phyloP scores from a whole-genome alignment of 2,329 filamentous ascomycete genomes.

The Cladophialophora bantiana region DNA sequence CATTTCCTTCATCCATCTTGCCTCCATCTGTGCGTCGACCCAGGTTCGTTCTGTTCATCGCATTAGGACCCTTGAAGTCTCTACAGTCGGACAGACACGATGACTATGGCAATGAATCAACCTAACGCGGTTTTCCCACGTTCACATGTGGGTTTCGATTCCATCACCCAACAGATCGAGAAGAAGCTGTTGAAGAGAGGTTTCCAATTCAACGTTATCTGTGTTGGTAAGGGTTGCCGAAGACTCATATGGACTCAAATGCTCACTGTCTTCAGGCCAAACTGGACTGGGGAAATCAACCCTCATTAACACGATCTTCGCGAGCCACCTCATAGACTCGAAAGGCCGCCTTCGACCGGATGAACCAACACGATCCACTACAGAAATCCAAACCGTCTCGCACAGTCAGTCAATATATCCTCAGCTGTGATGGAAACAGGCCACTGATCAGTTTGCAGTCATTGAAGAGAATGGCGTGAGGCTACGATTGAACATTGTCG shows the following conservation, averaged over 20 bases:
- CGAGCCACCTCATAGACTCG: conserved; percentile 97
- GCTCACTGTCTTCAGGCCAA: conserved; percentile 71
- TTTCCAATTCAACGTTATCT: conserved; percentile 99
- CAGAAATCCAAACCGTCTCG: conserved; percentile 96
- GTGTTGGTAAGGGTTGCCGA: conserved; percentile 77
- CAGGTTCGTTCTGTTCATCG: conserved; percentile 5
- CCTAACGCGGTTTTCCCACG: conserved; percentile 75
- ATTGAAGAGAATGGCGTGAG: conserved; percentile 99
- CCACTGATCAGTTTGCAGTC: conserved; percentile 55
- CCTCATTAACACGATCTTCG: conserved; percentile 99
- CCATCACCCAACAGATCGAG: conserved; percentile 99
- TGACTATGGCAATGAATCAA: conserved; percentile 44
- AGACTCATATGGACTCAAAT: background rate
- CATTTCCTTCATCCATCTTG: conserved; percentile 5
- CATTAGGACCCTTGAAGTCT: conserved; percentile 2
- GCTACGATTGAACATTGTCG: conserved; percentile 96
- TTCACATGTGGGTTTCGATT: conserved; percentile 99
- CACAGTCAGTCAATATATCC: conserved; percentile 66
- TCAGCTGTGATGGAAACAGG: conserved; percentile 4
- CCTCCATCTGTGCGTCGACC: background rate
- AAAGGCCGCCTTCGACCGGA: conserved; percentile 93
- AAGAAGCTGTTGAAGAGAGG: conserved; percentile 99
- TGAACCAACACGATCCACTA: conserved; percentile 92
- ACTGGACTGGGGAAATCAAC: conserved; percentile 99
- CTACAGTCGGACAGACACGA: conserved; percentile 22